Percentiles rank a stretch among this genome's conserved stretches.
These are phyloP conservation scores for Lasiosphaeris hirsuta DNA, from an alignment of 495 filamentous ascomycete genomes.

Conservation along the genomic window DNA sequence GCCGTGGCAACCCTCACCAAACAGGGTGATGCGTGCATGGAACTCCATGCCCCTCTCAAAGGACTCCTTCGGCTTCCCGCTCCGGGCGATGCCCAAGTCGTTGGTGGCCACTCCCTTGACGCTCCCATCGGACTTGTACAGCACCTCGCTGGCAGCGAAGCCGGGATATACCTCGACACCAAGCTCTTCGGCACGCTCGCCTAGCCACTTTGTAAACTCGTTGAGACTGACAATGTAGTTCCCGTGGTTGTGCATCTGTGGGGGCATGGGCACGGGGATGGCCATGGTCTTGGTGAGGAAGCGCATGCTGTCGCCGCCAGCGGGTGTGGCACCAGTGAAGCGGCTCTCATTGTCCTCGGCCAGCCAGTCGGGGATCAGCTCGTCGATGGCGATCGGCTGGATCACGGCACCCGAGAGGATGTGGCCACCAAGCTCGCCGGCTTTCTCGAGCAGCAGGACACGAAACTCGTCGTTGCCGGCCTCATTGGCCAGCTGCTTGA, in stretches of 20 bases:
- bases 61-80: slow-evolving; percentile 81
- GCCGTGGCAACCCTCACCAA: slow-evolving; percentile 94
- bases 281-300: slow-evolving; percentile 83
- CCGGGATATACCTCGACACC: slow-evolving; percentile 99
- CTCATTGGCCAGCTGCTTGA: slow-evolving; percentile 94
- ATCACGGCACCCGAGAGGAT: slow-evolving; percentile 96
- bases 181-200: slow-evolving; percentile 89
- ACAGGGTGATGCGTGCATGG: slow-evolving; percentile 88
- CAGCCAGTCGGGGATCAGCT: slow-evolving; percentile 92
- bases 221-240: slow-evolving; percentile 97
- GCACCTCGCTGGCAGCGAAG: slow-evolving; percentile 88
- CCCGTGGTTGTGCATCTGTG: slow-evolving; percentile 97
- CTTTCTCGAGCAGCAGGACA: slow-evolving; percentile 90
- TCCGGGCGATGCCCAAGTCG: slow-evolving; percentile 77
- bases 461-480: slow-evolving; percentile 96
- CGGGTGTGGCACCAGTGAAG: slow-evolving; percentile 81
- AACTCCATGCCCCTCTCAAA: slow-evolving; percentile 99
- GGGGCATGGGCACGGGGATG: slow-evolving; percentile 79
- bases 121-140: slow-evolving; percentile 81
- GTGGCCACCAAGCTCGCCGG: slow-evolving; percentile 90
- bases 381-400: slow-evolving; percentile 82
- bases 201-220: slow-evolving; percentile 91
- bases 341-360: slow-evolving; percentile 77
- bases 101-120: slow-evolving; percentile 96
- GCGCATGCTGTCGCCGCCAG: slow-evolving; percentile 81